These are phyloP conservation scores for Yarrowia divulgata DNA, from an alignment of 805 yeast genomes.

Conservation along the genomic window DNA sequence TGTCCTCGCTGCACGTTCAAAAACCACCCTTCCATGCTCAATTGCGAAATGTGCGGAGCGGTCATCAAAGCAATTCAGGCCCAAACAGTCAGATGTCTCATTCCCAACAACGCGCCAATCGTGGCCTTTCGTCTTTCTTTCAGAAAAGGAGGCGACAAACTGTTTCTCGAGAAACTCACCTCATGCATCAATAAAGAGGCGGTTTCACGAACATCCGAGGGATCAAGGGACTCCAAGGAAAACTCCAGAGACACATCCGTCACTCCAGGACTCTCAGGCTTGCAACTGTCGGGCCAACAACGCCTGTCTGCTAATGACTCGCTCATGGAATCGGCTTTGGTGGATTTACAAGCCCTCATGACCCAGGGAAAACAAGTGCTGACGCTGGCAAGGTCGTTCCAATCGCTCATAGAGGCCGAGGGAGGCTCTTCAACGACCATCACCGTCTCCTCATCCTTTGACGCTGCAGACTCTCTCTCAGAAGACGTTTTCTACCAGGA, in stretches of 20 bases:
- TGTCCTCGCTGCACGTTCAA: conserved; percentile 76
- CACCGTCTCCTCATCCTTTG: conserved; percentile 1
- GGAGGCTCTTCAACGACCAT: conserved; percentile 20
- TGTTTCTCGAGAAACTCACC: conserved; percentile 27
- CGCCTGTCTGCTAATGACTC: conserved; percentile 65
- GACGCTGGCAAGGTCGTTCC: conserved; percentile 56
- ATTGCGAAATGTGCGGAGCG: conserved; percentile 89
- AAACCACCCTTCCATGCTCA: conserved; percentile 78
- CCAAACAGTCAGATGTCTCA: conserved; percentile 10
- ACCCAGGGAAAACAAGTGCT: conserved; percentile 78
- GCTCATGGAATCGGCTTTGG: conserved; percentile 71
- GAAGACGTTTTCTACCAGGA: conserved; percentile 56
- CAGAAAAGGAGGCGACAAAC: conserved; percentile 34
- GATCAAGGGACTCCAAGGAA: conserved; percentile 7
- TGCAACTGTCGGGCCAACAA: conserved; percentile 64
- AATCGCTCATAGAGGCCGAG: conserved; percentile 40
- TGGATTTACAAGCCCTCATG: conserved; percentile 78
- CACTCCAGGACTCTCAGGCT: conserved; percentile 68
- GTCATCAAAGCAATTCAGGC: conserved; percentile 48
- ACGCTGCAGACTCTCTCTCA: conserved; percentile 42
- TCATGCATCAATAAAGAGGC: conserved; percentile 7
- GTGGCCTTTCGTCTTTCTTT: conserved; percentile 10
- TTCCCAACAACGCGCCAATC: conserved; percentile 6
- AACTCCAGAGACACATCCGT: conserved; percentile 23
- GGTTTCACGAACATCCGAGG: conserved; percentile 1